Evolutionary conservation across 805 yeast species (phyloP).

Genomic region (Suhomyces sp.): DNA sequence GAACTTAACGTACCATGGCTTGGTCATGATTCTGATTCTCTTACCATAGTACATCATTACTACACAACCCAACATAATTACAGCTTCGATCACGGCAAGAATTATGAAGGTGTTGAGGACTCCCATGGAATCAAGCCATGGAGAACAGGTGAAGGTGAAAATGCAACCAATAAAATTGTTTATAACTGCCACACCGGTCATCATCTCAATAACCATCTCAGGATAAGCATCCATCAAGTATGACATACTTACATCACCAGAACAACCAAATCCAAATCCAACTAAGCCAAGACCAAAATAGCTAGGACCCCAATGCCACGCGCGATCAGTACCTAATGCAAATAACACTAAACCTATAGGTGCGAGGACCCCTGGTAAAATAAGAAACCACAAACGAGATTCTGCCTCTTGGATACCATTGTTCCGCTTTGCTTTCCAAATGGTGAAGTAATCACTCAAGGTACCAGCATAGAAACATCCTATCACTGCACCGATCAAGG

Average conservation of each 20-base stretch:
- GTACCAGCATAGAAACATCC: slow-evolving; percentile 67
- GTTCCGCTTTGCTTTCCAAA: slow-evolving; percentile 58
- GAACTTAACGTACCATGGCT: slow-evolving; percentile 50
- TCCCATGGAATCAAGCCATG: slow-evolving; percentile 57
- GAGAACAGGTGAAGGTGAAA: slow-evolving; percentile 63
- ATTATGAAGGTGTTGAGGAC: slow-evolving; percentile 58
- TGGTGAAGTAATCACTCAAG: slow-evolving; percentile 56
- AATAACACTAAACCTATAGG: slow-evolving; percentile 63
- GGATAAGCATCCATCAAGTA: slow-evolving; percentile 69
- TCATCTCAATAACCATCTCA: slow-evolving; percentile 65
- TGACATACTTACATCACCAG: slow-evolving; percentile 68
- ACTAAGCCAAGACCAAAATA: slow-evolving; percentile 62
- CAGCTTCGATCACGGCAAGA: slow-evolving; percentile 57
- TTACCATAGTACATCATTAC: slow-evolving; percentile 65
- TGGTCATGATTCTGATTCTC: slow-evolving; percentile 55
- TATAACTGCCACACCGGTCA: slow-evolving; percentile 66
- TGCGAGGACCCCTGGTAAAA: slow-evolving; percentile 54
- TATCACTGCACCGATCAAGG: slow-evolving; percentile 60
- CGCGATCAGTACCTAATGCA: slow-evolving; percentile 60
- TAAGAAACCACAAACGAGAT: slow-evolving; percentile 55
- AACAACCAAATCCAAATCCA: slow-evolving; percentile 68
- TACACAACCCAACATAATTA: slow-evolving; percentile 52
- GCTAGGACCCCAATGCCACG: slow-evolving; percentile 51
- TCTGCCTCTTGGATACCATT: slow-evolving; percentile 66
- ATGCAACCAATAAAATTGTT: slow-evolving; percentile 64